Percentiles rank a stretch among this genome's conserved stretches.
Evolutionary conservation across 495 filamentous ascomycete genomes (phyloP).

Genomic region (Corynascus novoguineensis): DNA sequence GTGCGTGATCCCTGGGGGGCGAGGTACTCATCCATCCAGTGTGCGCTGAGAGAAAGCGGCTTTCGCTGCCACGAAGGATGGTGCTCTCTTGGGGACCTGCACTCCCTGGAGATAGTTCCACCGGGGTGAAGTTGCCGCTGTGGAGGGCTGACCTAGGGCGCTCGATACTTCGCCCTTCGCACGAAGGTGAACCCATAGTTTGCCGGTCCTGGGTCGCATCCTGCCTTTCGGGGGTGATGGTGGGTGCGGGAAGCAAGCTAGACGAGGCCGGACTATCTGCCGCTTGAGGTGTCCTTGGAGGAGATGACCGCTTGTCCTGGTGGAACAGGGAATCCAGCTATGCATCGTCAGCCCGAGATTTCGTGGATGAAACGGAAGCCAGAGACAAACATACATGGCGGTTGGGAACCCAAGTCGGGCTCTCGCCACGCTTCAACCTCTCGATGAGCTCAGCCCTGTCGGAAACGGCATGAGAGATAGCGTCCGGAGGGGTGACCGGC

Average conservation of each 20-base stretch:
- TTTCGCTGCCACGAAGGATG: not conserved
- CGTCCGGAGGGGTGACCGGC: slow-evolving; percentile 29
- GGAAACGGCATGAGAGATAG: slow-evolving; percentile 29
- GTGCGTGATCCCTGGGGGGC: slow-evolving; percentile 40
- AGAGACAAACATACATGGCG: slow-evolving; percentile 51
- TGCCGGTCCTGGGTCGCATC: slow-evolving; percentile 17
- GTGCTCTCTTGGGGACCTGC: not conserved
- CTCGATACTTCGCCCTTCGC: slow-evolving; percentile 60
- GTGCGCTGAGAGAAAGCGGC: slow-evolving; percentile 8
- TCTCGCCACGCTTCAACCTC: slow-evolving; percentile 74
- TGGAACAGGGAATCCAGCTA: slow-evolving; percentile 40
- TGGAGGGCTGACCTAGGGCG: slow-evolving; percentile 83
- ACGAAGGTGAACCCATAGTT: slow-evolving; percentile 26
- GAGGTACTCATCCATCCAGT: slow-evolving; percentile 41
- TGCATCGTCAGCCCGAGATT: not conserved
- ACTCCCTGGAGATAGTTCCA: slow-evolving; percentile 29
- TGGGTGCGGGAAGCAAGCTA: slow-evolving; percentile 35
- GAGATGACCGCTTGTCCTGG: slow-evolving; percentile 23
- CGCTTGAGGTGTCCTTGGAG: slow-evolving; percentile 36
- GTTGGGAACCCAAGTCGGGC: slow-evolving; percentile 66
- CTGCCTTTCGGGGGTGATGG: slow-evolving; percentile 40
- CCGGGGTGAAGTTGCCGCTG: slow-evolving; percentile 77
- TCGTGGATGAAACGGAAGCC: too few species aligned
- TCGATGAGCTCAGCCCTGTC: slow-evolving; percentile 78
- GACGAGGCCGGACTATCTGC: slow-evolving; percentile 31